Evolutionary conservation across 768 basidiomycete genomes (phyloP).

Genomic region (Auriscalpium orientale): DNA sequence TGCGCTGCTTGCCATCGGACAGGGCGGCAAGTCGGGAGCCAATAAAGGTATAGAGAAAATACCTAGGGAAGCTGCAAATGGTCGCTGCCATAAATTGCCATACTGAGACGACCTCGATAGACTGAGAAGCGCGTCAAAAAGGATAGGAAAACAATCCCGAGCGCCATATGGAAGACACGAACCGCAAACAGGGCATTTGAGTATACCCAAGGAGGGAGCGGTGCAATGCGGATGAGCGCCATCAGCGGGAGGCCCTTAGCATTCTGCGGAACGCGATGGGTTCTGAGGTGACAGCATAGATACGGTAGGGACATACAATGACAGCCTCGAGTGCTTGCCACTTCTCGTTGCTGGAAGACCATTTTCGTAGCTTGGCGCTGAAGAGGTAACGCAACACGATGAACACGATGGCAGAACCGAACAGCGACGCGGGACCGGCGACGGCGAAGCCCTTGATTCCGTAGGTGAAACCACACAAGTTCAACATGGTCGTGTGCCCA

Average conservation of each 20-base stretch:
- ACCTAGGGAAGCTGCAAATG: constrained; percentile 60
- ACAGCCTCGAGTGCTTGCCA: constrained; percentile 77
- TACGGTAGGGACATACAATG: constrained; percentile 40
- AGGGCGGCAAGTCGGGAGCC: constrained; percentile 68
- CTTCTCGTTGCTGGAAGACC: constrained; percentile 56
- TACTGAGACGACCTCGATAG: constrained; percentile 65
- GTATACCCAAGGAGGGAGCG: constrained; percentile 85
- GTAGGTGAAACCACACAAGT: constrained; percentile 77
- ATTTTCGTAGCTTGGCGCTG: constrained; percentile 43
- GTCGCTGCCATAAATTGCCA: constrained; percentile 77
- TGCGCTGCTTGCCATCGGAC: constrained; percentile 69
- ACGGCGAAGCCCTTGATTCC: constrained; percentile 72
- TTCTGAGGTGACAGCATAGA: not conserved
- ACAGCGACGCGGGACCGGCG: constrained; percentile 48
- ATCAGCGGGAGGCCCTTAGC: constrained; percentile 78
- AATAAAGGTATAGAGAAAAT: constrained; percentile 68
- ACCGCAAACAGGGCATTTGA: constrained; percentile 77
- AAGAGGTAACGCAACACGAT: constrained; percentile 53
- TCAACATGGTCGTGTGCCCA: constrained; percentile 58
- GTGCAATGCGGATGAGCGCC: constrained; percentile 71
- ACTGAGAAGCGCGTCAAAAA: constrained; percentile 28
- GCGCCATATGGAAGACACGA: constrained; percentile 22
- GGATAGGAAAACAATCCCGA: not conserved
- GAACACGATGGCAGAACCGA: constrained; percentile 61
- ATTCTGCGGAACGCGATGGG: constrained; percentile 30